These are phyloP conservation scores for Populus simonii DNA, from an alignment of 345 rosid genomes.

Conservation along the genomic window DNA sequence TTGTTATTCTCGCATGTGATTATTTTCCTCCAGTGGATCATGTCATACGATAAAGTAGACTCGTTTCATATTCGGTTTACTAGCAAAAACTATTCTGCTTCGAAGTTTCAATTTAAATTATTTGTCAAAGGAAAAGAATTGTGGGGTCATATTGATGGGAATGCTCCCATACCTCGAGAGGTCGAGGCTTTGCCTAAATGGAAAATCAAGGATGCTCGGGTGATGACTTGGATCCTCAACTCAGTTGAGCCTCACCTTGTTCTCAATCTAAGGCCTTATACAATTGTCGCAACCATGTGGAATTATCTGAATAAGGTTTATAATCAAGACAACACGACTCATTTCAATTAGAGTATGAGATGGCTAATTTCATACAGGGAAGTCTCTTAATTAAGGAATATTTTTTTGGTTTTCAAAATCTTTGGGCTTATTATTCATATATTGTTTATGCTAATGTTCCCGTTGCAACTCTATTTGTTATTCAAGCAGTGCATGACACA, in stretches of 20 bases:
- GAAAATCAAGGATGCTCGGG: background rate
- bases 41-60: too few species aligned
- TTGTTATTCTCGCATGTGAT: too few species aligned
- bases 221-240: background rate
- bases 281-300: background rate
- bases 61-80: too few species aligned
- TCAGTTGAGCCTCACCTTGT: background rate
- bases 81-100: too few species aligned
- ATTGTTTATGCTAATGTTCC: background rate
- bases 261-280: background rate
- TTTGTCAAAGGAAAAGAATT: too few species aligned
- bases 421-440: background rate
- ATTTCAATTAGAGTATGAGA: conserved; percentile 10
- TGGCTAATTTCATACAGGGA: background rate
- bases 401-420: background rate
- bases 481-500: background rate
- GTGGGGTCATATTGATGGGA: too few species aligned
- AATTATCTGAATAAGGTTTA: conserved; percentile 6
- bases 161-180: fast-evolving
- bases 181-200: too few species aligned
- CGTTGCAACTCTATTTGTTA: background rate
- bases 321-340: background rate
- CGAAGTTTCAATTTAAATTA: too few species aligned
- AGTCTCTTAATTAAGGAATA: conserved; percentile 12
- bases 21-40: too few species aligned